These are phyloP conservation scores for Psilocybe azurescens DNA, from an alignment of 768 basidiomycete genomes.

Conservation along the genomic window DNA sequence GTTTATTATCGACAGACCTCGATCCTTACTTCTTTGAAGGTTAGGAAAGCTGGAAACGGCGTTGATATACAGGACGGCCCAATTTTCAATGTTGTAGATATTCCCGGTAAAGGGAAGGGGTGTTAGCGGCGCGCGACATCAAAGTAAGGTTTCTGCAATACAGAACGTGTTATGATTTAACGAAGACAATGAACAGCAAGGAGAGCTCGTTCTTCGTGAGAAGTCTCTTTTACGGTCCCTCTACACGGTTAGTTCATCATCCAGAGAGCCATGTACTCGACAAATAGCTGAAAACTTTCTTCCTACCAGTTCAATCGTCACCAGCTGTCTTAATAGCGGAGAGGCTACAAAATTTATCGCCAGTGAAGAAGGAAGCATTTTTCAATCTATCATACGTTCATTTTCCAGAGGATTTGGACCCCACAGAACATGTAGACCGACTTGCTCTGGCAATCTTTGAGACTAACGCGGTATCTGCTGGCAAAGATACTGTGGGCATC, in stretches of 20 bases:
- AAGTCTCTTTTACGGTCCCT: conserved; percentile 58
- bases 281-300: background rate
- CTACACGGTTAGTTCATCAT: conserved; percentile 41
- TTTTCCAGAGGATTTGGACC: conserved; percentile 47
- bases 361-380: conserved; percentile 44
- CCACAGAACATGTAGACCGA: conserved; percentile 41
- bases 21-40: background rate
- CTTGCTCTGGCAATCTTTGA: conserved; percentile 69
- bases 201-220: conserved; percentile 62
- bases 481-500: conserved; percentile 53
- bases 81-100: conserved; percentile 41
- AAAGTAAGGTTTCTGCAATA: conserved; percentile 34
- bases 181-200: conserved; percentile 45
- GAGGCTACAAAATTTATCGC: conserved; percentile 37
- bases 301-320: conserved; percentile 43
- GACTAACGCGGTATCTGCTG: conserved; percentile 68
- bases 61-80: background rate
- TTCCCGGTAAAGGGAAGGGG: conserved; percentile 64
- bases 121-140: conserved; percentile 57
- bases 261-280: conserved; percentile 1
- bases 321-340: conserved; percentile 49
- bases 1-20: background rate
- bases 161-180: background rate
- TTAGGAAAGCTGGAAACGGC: background rate
- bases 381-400: conserved; percentile 63